Conservation (phyloP, 495 filamentous ascomycete genomes). For the Tetracladium marchalianum region DNA sequence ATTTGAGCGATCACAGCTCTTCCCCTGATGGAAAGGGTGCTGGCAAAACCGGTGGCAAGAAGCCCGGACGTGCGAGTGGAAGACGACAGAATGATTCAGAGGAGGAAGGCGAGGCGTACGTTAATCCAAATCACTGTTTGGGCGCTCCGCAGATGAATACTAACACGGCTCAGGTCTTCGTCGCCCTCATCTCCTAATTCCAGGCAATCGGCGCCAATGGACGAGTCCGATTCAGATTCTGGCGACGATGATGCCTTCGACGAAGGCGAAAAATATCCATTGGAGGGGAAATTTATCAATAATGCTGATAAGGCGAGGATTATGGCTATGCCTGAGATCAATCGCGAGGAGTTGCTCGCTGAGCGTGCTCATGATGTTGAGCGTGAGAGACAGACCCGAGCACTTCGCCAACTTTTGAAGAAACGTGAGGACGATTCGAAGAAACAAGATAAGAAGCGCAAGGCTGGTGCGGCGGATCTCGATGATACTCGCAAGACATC, state of each 20-base stretch:
- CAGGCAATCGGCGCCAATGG: constrained; percentile 77
- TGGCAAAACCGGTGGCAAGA: constrained; percentile 35
- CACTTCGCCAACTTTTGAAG: constrained; percentile 72
- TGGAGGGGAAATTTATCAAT: constrained; percentile 80
- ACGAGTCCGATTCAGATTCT: constrained; percentile 69
- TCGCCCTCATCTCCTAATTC: constrained; percentile 60
- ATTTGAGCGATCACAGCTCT: constrained; percentile 28
- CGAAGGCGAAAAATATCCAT: constrained; percentile 63
- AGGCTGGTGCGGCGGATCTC: constrained; percentile 62
- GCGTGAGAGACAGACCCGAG: constrained; percentile 67
- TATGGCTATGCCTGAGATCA: constrained; percentile 77
- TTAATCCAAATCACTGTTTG: constrained; percentile 18
- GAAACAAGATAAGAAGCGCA: constrained; percentile 64
- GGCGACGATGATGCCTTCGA: constrained; percentile 40
- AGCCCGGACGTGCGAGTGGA: constrained; percentile 18
- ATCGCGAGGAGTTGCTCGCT: constrained; percentile 81
- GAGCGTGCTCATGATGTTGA: constrained; percentile 77
- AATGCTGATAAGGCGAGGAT: constrained; percentile 73
- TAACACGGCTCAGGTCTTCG: constrained; percentile 38
- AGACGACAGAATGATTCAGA: constrained; percentile 52
- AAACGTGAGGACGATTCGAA: constrained; percentile 47
- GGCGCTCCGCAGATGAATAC: not conserved
- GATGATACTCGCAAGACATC: constrained; percentile 71
- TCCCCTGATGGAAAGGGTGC: constrained; percentile 30
- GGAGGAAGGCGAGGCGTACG: constrained; percentile 80